Conservation (phyloP, 106 monocot species). For the Cymbidium sinense region DNA sequence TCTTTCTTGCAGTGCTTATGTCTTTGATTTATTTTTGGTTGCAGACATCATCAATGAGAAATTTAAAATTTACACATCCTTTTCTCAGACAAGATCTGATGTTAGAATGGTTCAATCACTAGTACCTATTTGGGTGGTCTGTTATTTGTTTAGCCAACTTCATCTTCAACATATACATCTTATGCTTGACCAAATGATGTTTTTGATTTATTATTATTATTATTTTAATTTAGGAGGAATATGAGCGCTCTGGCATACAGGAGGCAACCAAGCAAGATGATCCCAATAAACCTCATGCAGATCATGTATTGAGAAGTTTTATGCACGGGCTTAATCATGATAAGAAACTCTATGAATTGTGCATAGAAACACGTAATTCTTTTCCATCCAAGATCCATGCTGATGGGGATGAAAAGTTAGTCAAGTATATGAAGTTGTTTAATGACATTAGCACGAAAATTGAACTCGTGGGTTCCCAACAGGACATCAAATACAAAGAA, state of each 20-base stretch:
- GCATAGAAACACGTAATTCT: conserved; percentile 14
- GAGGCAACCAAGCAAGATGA: conserved; percentile 28
- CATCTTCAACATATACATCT: neutral
- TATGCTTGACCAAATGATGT: neutral
- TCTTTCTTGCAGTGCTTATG: neutral
- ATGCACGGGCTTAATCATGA: conserved; percentile 35
- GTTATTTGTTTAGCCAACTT: conserved; percentile 11
- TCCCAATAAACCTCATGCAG: conserved; percentile 36
- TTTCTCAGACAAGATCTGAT: conserved; percentile 68
- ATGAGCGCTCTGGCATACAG: conserved; percentile 45
- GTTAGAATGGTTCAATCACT: conserved; percentile 95
- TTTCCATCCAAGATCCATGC: conserved; percentile 20
- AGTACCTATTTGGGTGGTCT: conserved; percentile 88
- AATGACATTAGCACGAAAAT: conserved; percentile 14
- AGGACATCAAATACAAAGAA: neutral
- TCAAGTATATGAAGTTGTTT: conserved; percentile 22
- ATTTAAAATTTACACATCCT: conserved; percentile 66
- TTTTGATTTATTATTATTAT: conserved; percentile 11
- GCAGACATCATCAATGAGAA: conserved; percentile 85
- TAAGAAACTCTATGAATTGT: conserved; percentile 31
- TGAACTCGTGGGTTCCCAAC: conserved; percentile 3
- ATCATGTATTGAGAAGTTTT: conserved; percentile 39
- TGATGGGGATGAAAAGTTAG: conserved; percentile 25
- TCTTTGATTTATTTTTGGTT: conserved; percentile 24
- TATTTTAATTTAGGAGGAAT: conserved; percentile 60